Evolutionary conservation across 2,329 filamentous ascomycete species (phyloP).

Genomic region (Xylaria sp.): DNA sequence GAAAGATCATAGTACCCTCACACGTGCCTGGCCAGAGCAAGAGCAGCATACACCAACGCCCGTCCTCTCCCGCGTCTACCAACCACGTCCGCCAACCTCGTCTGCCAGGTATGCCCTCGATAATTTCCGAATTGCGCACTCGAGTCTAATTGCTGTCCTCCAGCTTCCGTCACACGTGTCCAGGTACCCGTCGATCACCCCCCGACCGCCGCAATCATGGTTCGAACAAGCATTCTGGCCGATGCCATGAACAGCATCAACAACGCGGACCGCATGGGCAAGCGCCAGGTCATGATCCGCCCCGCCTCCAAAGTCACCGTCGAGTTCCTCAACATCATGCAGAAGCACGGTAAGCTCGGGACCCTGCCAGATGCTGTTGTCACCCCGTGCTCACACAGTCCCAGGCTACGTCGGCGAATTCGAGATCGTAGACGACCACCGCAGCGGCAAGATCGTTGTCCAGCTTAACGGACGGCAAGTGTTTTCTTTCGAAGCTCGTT

Average conservation of each 20-base stretch:
- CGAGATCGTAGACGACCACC: slow-evolving; percentile 26
- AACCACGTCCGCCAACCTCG: slow-evolving; percentile 17
- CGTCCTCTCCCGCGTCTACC: slow-evolving; percentile 10
- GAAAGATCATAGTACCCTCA: slow-evolving; percentile 6
- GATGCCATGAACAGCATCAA: slow-evolving; percentile 25
- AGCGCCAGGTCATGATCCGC: slow-evolving; percentile 21
- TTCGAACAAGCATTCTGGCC: slow-evolving; percentile 23
- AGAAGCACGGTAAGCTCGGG: slow-evolving; percentile 16
- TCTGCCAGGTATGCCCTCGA: slow-evolving; percentile 10
- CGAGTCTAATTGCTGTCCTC: background rate
- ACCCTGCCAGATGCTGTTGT: background rate
- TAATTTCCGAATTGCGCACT: background rate
- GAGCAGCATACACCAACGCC: slow-evolving; percentile 1
- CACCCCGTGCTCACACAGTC: background rate
- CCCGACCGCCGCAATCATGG: slow-evolving; percentile 20
- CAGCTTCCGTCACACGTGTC: background rate
- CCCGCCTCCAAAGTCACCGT: slow-evolving; percentile 25
- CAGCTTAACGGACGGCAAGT: slow-evolving; percentile 22
- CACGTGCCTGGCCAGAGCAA: background rate
- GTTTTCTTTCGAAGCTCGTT: no score
- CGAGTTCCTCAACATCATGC: slow-evolving; percentile 27
- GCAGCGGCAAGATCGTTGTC: slow-evolving; percentile 25
- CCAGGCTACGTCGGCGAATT: slow-evolving; percentile 24
- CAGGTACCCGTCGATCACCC: slow-evolving; percentile 14
- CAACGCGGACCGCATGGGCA: slow-evolving; percentile 24